Evolutionary conservation across 768 basidiomycete genomes (phyloP).

Genomic region (Termitomyces sp.): DNA sequence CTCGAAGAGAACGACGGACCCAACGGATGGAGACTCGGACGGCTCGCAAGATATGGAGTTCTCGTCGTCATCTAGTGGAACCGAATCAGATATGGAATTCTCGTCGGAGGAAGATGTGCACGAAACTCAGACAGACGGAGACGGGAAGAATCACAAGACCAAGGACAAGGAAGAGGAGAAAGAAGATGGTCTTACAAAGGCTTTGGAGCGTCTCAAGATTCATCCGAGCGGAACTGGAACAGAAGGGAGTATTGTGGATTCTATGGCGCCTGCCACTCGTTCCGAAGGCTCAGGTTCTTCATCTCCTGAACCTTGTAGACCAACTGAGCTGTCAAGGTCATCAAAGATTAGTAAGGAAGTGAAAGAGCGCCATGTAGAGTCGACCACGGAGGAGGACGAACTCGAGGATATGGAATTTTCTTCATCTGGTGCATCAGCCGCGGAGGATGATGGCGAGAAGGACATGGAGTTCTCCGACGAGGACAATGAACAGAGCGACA

Average conservation of each 20-base stretch:
- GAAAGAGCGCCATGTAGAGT: not conserved
- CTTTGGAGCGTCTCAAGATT: not conserved
- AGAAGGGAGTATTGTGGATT: not conserved
- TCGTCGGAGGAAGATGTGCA: not conserved
- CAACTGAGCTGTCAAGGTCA: not conserved
- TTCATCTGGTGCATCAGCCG: not conserved
- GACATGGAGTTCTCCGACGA: conserved; percentile 9
- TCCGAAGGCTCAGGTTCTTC: not conserved
- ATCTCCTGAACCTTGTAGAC: not conserved
- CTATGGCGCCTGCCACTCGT: not conserved
- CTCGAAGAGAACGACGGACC: not conserved
- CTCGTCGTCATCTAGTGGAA: conserved; percentile 3
- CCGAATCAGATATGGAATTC: conserved; percentile 6
- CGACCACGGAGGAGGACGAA: not conserved
- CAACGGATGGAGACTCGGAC: not conserved
- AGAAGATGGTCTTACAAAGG: not conserved
- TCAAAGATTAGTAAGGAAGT: not conserved
- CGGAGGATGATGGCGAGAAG: not conserved
- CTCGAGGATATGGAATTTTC: conserved; percentile 6
- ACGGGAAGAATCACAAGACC: not conserved
- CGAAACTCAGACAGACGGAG: not conserved
- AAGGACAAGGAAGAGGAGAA: not conserved
- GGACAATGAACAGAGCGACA: not conserved
- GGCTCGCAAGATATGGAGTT: conserved; percentile 7
- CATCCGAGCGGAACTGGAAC: not conserved